These are phyloP conservation scores for Echinochloa phyllopogon DNA, from an alignment of 176 grass and related monocot species.

Conservation along the genomic window DNA sequence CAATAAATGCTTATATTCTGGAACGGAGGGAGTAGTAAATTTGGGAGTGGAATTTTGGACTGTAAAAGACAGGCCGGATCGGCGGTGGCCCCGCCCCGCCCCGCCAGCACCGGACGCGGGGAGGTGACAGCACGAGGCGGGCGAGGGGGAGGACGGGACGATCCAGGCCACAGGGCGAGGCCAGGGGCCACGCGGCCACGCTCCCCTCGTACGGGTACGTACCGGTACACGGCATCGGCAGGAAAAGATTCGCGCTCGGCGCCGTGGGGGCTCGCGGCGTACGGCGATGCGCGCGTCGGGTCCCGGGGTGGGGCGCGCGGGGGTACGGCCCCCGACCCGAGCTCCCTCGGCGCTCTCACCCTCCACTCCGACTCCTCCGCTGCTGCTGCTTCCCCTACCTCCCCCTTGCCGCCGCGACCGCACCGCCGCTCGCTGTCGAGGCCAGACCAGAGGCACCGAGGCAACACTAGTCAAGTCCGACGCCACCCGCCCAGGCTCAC, in stretches of 20 bases:
- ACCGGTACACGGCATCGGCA: background rate
- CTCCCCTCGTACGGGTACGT: background rate
- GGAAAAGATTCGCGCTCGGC: slow-evolving; percentile 34
- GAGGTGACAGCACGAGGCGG: slow-evolving; percentile 35
- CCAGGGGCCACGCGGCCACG: background rate
- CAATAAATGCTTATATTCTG: no score
- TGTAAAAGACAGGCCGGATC: background rate
- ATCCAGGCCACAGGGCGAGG: no score
- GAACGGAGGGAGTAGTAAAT: no score
- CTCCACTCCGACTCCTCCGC: background rate
- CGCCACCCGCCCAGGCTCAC: slow-evolving; percentile 16
- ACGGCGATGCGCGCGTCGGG: background rate
- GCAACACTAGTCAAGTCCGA: slow-evolving; percentile 19
- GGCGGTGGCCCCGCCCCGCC: background rate
- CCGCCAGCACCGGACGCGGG: background rate
- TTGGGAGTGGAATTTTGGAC: no score
- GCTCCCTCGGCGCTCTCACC: slow-evolving; percentile 35
- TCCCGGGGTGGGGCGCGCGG: background rate
- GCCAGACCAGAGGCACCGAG: background rate
- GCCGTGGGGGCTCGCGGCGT: background rate
- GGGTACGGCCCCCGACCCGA: background rate
- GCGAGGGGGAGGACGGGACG: background rate
- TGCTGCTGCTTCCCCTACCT: slow-evolving; percentile 18
- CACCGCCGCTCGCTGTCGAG: slow-evolving; percentile 58
- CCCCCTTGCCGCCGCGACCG: slow-evolving; percentile 50